These are phyloP conservation scores for Trichocomaceae sp. DNA, from an alignment of 2,329 filamentous ascomycete genomes.

Conservation along the genomic window DNA sequence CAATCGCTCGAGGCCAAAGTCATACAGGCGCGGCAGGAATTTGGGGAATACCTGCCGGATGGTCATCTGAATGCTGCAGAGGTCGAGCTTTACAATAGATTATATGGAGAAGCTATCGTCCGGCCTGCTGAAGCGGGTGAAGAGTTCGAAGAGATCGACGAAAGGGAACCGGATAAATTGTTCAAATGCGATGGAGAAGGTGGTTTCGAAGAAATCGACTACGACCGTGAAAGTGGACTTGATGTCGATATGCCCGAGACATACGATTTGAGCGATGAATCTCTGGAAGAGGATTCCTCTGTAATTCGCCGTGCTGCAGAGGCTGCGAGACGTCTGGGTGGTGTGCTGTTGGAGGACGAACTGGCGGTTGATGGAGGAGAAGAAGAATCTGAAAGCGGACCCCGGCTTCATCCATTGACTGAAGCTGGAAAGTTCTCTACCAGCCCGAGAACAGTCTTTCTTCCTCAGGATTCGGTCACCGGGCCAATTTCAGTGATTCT, in stretches of 20 bases:
- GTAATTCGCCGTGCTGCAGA: conserved; percentile 30
- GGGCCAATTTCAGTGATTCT: conserved; percentile 65
- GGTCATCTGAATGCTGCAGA: conserved; percentile 65
- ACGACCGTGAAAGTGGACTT: conserved; percentile 16
- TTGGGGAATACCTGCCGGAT: conserved; percentile 69
- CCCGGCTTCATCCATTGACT: conserved; percentile 68
- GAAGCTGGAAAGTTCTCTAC: conserved; percentile 67
- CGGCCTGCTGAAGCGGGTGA: conserved; percentile 24
- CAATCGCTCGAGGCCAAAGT: conserved; percentile 43
- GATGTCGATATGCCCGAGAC: conserved; percentile 22
- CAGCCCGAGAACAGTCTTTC: conserved; percentile 63
- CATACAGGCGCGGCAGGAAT: conserved; percentile 64
- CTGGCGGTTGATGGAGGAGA: conserved; percentile 31
- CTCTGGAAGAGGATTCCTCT: conserved; percentile 21
- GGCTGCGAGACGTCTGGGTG: conserved; percentile 34
- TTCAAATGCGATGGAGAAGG: conserved; percentile 34
- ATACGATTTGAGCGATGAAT: conserved; percentile 26
- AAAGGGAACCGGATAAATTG: conserved; percentile 28
- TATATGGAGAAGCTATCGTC: conserved; percentile 68
- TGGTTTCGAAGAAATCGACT: conserved; percentile 31
- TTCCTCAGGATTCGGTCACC: conserved; percentile 65
- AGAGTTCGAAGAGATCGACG: conserved; percentile 25
- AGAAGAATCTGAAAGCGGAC: conserved; percentile 30
- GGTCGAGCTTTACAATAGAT: conserved; percentile 65
- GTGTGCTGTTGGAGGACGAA: conserved; percentile 33